Evolutionary conservation across 371 early-diverging fungal genomes (phyloP).

Genomic region (Syncephalastrum sp.): DNA sequence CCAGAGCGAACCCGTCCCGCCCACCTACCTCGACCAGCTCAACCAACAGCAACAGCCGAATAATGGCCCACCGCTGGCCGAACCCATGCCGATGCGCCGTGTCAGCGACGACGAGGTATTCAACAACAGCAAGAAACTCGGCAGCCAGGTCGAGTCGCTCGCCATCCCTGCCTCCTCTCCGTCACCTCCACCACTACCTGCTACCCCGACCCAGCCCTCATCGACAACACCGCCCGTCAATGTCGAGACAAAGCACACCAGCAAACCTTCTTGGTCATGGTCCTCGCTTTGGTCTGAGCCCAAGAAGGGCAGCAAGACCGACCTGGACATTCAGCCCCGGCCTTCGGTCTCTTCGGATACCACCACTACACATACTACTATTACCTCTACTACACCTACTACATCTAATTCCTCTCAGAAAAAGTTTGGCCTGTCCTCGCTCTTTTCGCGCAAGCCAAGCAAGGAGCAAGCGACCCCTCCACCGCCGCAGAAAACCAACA

Average conservation of each 20-base stretch:
- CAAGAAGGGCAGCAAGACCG: conserved; percentile 12
- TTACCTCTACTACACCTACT: neutral
- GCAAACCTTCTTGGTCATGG: conserved; percentile 27
- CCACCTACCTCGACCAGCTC: too few species aligned
- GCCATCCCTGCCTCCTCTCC: neutral
- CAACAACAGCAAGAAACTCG: neutral
- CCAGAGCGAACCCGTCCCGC: too few species aligned
- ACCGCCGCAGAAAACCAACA: neutral
- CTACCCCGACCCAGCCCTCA: neutral
- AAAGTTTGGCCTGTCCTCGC: conserved; percentile 19
- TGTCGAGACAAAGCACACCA: conserved; percentile 2
- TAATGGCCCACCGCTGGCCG: neutral
- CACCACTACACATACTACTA: neutral
- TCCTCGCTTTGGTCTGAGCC: conserved; percentile 17
- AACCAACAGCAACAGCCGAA: conserved; percentile 2
- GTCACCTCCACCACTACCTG: conserved; percentile 1
- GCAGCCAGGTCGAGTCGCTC: too few species aligned
- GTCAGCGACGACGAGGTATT: neutral
- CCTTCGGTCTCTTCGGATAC: conserved; percentile 10
- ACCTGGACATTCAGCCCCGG: conserved; percentile 11
- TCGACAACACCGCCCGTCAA: neutral
- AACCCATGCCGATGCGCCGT: neutral
- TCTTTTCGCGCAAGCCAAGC: conserved; percentile 22
- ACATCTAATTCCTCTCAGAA: conserved; percentile 1
- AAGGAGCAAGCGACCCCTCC: conserved; percentile 3